These are phyloP conservation scores for Erythrophleum fordii DNA, from an alignment of 306 rosid genomes.

Conservation along the genomic window DNA sequence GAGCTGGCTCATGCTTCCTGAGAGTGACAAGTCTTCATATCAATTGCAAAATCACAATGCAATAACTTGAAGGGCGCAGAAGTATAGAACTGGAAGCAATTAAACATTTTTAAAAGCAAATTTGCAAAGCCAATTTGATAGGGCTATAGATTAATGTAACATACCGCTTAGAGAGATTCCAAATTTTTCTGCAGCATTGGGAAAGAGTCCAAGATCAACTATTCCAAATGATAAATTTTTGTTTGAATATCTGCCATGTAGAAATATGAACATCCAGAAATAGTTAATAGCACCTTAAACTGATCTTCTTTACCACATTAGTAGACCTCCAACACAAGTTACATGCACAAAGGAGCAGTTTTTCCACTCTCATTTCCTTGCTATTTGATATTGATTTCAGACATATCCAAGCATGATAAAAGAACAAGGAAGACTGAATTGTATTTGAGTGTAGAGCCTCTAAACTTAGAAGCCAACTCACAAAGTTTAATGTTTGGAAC, in stretches of 20 bases:
- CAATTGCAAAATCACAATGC: constrained; percentile 22
- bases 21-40: constrained; percentile 31
- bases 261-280: constrained; percentile 36
- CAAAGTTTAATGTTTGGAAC: not conserved
- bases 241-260: constrained; percentile 76
- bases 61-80: constrained; percentile 16
- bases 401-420: constrained; percentile 5
- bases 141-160: constrained; percentile 9
- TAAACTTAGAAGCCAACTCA: constrained; percentile 4
- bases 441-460: constrained; percentile 19
- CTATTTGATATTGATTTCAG: not conserved
- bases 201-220: constrained; percentile 93
- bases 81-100: constrained; percentile 4
- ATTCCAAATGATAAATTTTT: constrained; percentile 84
- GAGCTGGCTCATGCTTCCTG: constrained; percentile 89
- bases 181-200: constrained; percentile 82
- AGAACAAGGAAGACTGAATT: constrained; percentile 19
- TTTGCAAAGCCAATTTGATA: constrained; percentile 17
- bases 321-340: not conserved
- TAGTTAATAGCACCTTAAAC: constrained; percentile 18
- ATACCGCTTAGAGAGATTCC: constrained; percentile 86
- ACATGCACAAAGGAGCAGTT: not conserved
- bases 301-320: not conserved
- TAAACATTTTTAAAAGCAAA: constrained; percentile 1
- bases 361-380: constrained; percentile 12